Conservation (phyloP, 306 rosid genomes). For the Hippophae tibetana region DNA sequence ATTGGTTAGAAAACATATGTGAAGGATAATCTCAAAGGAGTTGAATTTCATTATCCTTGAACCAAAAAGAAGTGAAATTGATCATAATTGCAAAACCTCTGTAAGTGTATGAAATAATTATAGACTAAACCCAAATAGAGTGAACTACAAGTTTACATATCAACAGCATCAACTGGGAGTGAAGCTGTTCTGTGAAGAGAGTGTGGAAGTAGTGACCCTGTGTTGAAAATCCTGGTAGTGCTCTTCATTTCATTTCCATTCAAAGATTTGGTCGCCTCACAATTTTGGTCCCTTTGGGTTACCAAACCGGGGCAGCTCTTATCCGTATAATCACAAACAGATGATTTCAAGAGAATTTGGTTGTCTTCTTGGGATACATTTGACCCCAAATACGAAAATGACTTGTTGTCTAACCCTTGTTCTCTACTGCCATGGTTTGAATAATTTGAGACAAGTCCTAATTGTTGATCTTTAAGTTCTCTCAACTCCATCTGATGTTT, state of each 20-base stretch:
- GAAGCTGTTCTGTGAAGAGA: slow-evolving; percentile 62
- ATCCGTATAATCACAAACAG: slow-evolving; percentile 18
- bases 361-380: slow-evolving; percentile 18
- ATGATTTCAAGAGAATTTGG: slow-evolving; percentile 21
- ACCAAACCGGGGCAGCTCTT: slow-evolving; percentile 33
- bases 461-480: slow-evolving; percentile 41
- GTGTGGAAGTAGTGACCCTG: slow-evolving; percentile 41
- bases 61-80: slow-evolving; percentile 14
- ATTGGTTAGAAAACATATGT: too few species aligned
- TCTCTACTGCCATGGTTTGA: slow-evolving; percentile 19
- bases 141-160: slow-evolving; percentile 32
- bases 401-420: slow-evolving; percentile 21
- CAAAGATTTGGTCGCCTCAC: slow-evolving; percentile 30
- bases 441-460: slow-evolving; percentile 29
- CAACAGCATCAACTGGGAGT: slow-evolving; percentile 76
- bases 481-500: slow-evolving; percentile 54
- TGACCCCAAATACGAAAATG: slow-evolving; percentile 23
- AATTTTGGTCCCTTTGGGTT: slow-evolving; percentile 35
- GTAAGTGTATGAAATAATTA: slow-evolving; percentile 22
- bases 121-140: slow-evolving; percentile 1
- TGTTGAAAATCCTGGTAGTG: slow-evolving; percentile 27
- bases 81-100: slow-evolving; percentile 21
- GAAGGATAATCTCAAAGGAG: too few species aligned
- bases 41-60: slow-evolving; percentile 4
- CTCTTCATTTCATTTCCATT: slow-evolving; percentile 16